Evolutionary conservation across 306 rosid species (phyloP).

Genomic region (Alnus glutinosa): DNA sequence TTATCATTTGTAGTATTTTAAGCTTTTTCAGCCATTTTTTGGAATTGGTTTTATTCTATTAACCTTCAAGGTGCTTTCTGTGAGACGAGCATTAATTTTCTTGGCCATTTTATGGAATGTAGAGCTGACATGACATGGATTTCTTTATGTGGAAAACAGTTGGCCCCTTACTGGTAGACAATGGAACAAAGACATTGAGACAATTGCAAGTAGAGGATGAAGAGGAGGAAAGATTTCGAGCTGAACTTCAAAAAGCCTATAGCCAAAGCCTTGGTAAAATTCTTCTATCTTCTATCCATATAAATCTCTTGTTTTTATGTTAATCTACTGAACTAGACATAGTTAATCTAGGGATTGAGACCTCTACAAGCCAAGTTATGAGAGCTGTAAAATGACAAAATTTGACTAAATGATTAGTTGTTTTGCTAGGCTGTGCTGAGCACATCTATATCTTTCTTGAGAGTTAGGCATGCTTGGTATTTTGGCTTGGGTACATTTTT

Average conservation of each 20-base stretch:
- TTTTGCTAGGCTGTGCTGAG: neutral
- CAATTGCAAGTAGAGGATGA: slow-evolving; percentile 65
- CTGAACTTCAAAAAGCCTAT: slow-evolving; percentile 83
- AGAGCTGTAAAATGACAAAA: neutral
- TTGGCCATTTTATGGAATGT: slow-evolving; percentile 20
- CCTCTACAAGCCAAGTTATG: neutral
- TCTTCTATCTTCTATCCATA: slow-evolving; percentile 6
- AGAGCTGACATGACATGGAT: slow-evolving; percentile 23
- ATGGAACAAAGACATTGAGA: slow-evolving; percentile 48
- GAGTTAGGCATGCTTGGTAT: neutral
- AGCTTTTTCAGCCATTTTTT: neutral
- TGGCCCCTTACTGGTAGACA: slow-evolving; percentile 40
- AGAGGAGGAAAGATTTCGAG: slow-evolving; percentile 93
- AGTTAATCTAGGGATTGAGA: slow-evolving; percentile 10
- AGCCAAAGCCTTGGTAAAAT: slow-evolving; percentile 89
- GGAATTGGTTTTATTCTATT: neutral
- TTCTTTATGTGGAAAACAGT: slow-evolving; percentile 33
- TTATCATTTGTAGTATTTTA: neutral
- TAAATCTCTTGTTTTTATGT: slow-evolving; percentile 3
- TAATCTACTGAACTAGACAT: slow-evolving; percentile 7
- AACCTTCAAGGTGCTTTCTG: neutral
- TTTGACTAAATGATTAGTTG: slow-evolving; percentile 2
- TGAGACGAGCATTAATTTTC: neutral
- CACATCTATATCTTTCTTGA: neutral
- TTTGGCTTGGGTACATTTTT: slow-evolving; percentile 1